Evolutionary conservation across 345 rosid species (phyloP), one percentile per base, ranked within the genome.

Genomic region (Aquilaria yunnanensis): DNA sequence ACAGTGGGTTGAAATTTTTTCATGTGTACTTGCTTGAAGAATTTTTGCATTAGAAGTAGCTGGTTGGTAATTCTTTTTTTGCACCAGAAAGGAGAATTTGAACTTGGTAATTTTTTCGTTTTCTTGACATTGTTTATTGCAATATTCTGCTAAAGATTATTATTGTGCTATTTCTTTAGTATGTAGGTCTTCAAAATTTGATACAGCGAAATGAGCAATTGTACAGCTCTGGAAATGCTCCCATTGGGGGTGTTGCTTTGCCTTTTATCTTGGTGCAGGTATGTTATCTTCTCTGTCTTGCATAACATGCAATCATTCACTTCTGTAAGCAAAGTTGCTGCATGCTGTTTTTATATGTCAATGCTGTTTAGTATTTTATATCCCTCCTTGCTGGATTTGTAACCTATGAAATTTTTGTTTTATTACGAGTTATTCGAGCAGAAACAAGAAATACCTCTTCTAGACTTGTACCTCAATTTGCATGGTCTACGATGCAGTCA

Each of bases 191-290:
- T 63, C 94, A 85, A 84, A 91, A 87, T 71, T 75, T 95, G 77
- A 80, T 89, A 58, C 83, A 78, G 60, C 80, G 96, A 71, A 95
- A 95, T 65, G 92, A 91, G 76, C 94, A 80, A 59, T 74, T 89
- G 49, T 87, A 82, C 73, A 75, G 87, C 77, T 76, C 94, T 2
- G 99, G 81, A 66, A 79, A 87, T 75, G 84, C 89, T 73, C 96
- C 96, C 23, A 81, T 72, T 48, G 96, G 94, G 30, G 97, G 90
- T 49, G 94, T 95, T 68, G 89, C 97, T 49, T 87, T 95, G 72
- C 99, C 99, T 5, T 95, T 95, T 72, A 95, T 95, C 72, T 78
- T 95, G 69, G 99, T 95, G 62, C 99, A 95, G 96, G 99, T 95
- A 82, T 75, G 62, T 14, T 43, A 63, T 62, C 52, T 66, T 70